These are phyloP conservation scores for Penicillium flavigenum DNA, from an alignment of 495 filamentous ascomycete genomes.

Conservation along the genomic window DNA sequence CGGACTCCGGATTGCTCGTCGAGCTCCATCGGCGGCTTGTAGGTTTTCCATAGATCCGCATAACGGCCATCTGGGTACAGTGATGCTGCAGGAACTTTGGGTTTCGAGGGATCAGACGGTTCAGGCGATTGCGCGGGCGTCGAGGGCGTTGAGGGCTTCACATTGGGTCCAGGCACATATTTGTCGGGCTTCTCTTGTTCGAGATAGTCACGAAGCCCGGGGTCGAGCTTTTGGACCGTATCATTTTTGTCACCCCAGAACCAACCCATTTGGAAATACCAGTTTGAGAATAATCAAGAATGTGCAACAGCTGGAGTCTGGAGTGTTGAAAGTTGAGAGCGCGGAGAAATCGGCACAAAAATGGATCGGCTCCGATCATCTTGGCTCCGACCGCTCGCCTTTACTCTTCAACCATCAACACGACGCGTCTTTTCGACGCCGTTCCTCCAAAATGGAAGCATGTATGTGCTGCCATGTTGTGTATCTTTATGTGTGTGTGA, in stretches of 20 bases:
- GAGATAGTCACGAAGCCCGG: constrained; percentile 80
- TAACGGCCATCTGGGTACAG: constrained; percentile 82
- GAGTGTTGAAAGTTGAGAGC: constrained; percentile 4
- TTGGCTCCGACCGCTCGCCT: constrained; percentile 26
- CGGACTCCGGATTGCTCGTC: constrained; percentile 54
- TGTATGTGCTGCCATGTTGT: constrained; percentile 31
- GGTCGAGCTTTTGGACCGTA: constrained; percentile 79
- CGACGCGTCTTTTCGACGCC: constrained; percentile 40
- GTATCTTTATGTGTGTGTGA: background rate
- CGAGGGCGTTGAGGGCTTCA: constrained; percentile 21
- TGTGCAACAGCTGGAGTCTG: constrained; percentile 3
- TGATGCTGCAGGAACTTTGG: constrained; percentile 56
- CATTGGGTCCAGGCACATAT: constrained; percentile 52
- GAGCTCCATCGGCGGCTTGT: constrained; percentile 60
- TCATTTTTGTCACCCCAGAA: constrained; percentile 63
- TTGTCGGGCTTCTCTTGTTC: constrained; percentile 76
- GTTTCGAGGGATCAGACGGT: constrained; percentile 34
- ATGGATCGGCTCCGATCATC: constrained; percentile 28
- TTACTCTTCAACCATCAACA: constrained; percentile 27
- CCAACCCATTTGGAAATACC: constrained; percentile 58
- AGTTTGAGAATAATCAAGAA: background rate
- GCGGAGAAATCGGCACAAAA: constrained; percentile 38
- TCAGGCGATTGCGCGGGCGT: constrained; percentile 22
- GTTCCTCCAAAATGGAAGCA: constrained; percentile 42
- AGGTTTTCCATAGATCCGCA: constrained; percentile 88